Evolutionary conservation across 495 filamentous ascomycete genomes (phyloP), one percentile per base, ranked within the genome.

Genomic region (Pyronema omphalodes): DNA sequence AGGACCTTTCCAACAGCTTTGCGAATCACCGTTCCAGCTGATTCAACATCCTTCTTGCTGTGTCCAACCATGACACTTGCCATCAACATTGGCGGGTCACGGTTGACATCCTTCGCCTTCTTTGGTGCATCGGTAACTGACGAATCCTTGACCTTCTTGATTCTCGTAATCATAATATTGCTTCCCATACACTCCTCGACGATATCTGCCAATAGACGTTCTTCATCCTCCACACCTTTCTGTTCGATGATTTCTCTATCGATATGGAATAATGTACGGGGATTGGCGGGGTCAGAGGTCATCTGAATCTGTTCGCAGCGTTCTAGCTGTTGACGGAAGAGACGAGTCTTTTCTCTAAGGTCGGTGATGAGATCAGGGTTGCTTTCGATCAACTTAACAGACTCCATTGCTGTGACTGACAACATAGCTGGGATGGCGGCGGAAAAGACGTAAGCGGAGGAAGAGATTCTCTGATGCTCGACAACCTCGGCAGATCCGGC

Each of bases 21-120:
- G 50, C 93, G 76, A 55, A 96, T 85, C 5, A 77, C 82, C 4
- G 79, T 76, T 2, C 89, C 91, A 2, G 91, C 84, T 70, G 87
- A 89, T 71, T 98, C 91, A 44, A 86, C 81, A 67, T 98, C 91
- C 71, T 93, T 94, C 72, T 83, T 88, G 36, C 83, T 82, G 59
- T 96, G 73, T 8, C 84, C 91, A 35, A 74, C 81, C 0, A 87
- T 89, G 52, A 94, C 74, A 66, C 88, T 94, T 14, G 93, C 80
- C 71, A 96, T 98, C 54, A 96, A 73, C 5, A 81, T 84, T 11
- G 88, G 84, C 49, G 78, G 71, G 43, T 85, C 75, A 44, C 75
- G 72, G 70, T 76, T 79, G 1, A 35, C 50, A 19, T 48, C 44
- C 40, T 61, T 67, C 55, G 74, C 66, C 33, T 83, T 80, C 51